Percentiles rank a stretch among this genome's conserved stretches.
phyloP scores from a whole-genome alignment of 495 filamentous ascomycete species.

The Hypomontagnella monticulosa region DNA sequence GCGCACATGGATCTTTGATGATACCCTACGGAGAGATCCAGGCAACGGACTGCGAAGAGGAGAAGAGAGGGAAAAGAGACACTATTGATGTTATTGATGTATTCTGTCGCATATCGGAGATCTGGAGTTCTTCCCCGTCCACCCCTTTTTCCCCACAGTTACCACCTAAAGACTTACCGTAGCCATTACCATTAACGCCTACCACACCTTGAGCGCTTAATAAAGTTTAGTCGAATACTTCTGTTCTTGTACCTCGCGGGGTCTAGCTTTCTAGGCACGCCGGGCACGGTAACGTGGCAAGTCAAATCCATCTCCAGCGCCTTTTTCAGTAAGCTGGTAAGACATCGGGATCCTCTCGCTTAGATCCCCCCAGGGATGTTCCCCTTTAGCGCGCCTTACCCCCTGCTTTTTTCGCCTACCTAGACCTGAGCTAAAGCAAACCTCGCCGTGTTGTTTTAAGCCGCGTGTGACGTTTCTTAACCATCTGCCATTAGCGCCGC shows the following conservation, averaged over 20 bases:
- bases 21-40: constrained; percentile 23
- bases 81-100: not conserved
- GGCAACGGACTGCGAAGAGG: constrained; percentile 31
- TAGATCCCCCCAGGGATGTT: too few species aligned
- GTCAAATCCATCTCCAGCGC: not conserved
- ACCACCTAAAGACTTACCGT: not conserved
- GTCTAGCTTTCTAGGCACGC: not conserved
- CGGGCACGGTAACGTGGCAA: constrained; percentile 27
- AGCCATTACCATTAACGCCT: not conserved
- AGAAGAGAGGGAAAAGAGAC: constrained; percentile 3
- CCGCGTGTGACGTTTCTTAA: constrained; percentile 38
- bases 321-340: constrained; percentile 14
- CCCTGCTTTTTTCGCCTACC: not conserved
- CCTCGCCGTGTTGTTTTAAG: constrained; percentile 25
- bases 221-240: constrained; percentile 9
- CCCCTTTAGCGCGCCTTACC: constrained; percentile 19
- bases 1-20: constrained; percentile 37
- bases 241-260: constrained; percentile 22
- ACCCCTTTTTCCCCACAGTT: not conserved
- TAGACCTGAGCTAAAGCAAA: constrained; percentile 18
- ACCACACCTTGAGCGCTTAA: constrained; percentile 9
- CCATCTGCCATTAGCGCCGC: constrained; percentile 22
- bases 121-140: not conserved
- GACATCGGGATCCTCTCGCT: constrained; percentile 29
- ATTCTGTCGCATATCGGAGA: constrained; percentile 22